These are phyloP conservation scores for Phytophthora crassamura DNA, from an alignment of 352 stramenopile species.

Conservation along the genomic window DNA sequence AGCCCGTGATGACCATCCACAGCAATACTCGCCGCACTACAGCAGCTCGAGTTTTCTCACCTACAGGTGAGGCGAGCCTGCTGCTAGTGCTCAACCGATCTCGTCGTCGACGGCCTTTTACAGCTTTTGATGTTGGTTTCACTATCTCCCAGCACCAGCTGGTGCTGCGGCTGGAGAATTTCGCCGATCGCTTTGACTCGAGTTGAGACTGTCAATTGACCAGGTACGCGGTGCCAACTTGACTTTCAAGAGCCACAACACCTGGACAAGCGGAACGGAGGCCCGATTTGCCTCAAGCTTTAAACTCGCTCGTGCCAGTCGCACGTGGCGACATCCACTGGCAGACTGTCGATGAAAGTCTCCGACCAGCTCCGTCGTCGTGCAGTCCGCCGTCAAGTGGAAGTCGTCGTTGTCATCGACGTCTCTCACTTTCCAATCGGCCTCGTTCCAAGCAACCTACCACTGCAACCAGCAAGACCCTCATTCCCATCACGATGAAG, in stretches of 20 bases:
- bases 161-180: constrained; percentile 6
- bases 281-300: constrained; percentile 9
- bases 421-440: too few relatives aligned
- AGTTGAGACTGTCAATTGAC: constrained; percentile 15
- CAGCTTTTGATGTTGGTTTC: too few relatives aligned
- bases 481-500: constrained; percentile 16
- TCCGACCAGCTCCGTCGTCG: too few relatives aligned
- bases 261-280: constrained; percentile 8
- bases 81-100: constrained; percentile 24
- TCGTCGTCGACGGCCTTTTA: constrained; percentile 25
- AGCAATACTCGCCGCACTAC: too few relatives aligned
- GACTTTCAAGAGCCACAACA: constrained; percentile 23
- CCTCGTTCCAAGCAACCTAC: too few relatives aligned
- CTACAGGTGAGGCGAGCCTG: constrained; percentile 20
- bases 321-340: background rate
- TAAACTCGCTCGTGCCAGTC: constrained; percentile 23
- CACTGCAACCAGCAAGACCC: constrained; percentile 3
- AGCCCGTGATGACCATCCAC: too few relatives aligned
- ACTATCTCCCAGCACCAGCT: constrained; percentile 5
- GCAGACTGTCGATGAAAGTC: too few relatives aligned
- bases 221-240: constrained; percentile 3
- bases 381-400: too few relatives aligned
- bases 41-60: too few relatives aligned
- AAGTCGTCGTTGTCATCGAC: too few relatives aligned
- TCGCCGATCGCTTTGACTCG: constrained; percentile 10